Percentiles rank a stretch among this genome's conserved stretches.
phyloP scores from a whole-genome alignment of 345 rosid species.

The Cochlearia excelsa region DNA sequence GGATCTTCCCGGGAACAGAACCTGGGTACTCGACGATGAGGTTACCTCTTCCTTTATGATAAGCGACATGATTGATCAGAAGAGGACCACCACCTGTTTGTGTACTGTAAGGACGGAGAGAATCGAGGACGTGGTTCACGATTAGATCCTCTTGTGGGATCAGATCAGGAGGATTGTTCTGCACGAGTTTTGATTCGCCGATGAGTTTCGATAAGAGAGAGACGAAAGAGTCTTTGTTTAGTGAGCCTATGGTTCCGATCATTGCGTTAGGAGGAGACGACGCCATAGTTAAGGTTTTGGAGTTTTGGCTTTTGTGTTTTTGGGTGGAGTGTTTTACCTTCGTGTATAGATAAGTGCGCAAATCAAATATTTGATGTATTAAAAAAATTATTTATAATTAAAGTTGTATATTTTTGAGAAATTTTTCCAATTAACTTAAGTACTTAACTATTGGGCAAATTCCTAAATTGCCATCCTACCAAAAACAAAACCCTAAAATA shows the following conservation, averaged over 20 bases:
- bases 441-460: no score
- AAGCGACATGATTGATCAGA: slow-evolving; percentile 63
- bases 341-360: no score
- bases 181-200: slow-evolving; percentile 73
- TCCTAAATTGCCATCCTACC: no score
- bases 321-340: no score
- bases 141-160: slow-evolving; percentile 88
- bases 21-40: slow-evolving; percentile 98
- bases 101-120: slow-evolving; percentile 81
- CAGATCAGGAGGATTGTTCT: slow-evolving; percentile 93
- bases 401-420: no score
- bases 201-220: slow-evolving; percentile 65
- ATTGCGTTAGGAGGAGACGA: slow-evolving; percentile 20
- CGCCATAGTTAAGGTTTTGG: slow-evolving; percentile 17
- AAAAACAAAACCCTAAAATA: no score
- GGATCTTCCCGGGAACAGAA: slow-evolving; percentile 70
- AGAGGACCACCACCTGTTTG: slow-evolving; percentile 83
- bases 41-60: slow-evolving; percentile 76
- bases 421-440: no score
- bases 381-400: no score
- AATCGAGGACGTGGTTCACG: slow-evolving; percentile 67
- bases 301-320: no score
- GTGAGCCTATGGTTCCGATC: slow-evolving; percentile 53
- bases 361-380: no score
- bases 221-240: slow-evolving; percentile 62